A percentile compares a stretch with the other conserved stretches of the same genome.
phyloP scores from a whole-genome alignment of 2,329 filamentous ascomycete genomes.

The Daldinia eschscholtzii region DNA sequence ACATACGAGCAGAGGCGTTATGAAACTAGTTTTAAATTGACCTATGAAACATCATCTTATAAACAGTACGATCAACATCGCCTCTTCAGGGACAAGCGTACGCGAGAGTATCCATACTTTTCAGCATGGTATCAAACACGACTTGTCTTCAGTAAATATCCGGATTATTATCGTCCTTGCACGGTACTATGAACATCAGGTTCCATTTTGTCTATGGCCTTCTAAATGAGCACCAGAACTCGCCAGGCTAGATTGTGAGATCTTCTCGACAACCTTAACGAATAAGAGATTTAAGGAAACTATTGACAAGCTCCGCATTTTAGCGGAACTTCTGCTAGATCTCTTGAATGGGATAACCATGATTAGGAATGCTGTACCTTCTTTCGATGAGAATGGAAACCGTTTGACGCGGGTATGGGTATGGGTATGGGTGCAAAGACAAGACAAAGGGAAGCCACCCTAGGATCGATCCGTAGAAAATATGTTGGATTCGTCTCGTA shows the following conservation, averaged over 20 bases:
- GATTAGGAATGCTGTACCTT: slow-evolving; percentile 2
- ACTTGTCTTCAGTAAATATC: slow-evolving; percentile 17
- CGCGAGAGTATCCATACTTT: slow-evolving; percentile 26
- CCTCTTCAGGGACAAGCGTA: slow-evolving; percentile 11
- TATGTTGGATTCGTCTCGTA: slow-evolving; percentile 18
- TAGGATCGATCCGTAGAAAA: slow-evolving; percentile 19
- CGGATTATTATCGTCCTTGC: slow-evolving; percentile 12
- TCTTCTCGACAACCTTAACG: slow-evolving; percentile 1
- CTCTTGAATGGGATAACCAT: slow-evolving; percentile 1
- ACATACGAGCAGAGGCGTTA: not conserved
- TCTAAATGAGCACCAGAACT: slow-evolving; percentile 14
- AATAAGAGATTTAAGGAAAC: slow-evolving; percentile 29
- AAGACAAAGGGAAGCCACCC: slow-evolving; percentile 17
- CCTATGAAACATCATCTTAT: slow-evolving; percentile 16
- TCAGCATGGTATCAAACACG: slow-evolving; percentile 27
- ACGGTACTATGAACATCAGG: slow-evolving; percentile 6
- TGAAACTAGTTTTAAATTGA: slow-evolving; percentile 28
- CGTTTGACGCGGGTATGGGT: not conserved
- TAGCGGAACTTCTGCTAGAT: slow-evolving; percentile 8
- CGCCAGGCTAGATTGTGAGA: slow-evolving; percentile 6
- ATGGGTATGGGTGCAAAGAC: not conserved
- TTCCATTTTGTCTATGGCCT: slow-evolving; percentile 16
- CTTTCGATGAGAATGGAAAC: slow-evolving; percentile 15
- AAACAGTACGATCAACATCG: slow-evolving; percentile 5
- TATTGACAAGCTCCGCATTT: slow-evolving; percentile 9